Conservation (phyloP, 2,329 filamentous ascomycete genomes). For the Aureobasidium subglaciale region DNA sequence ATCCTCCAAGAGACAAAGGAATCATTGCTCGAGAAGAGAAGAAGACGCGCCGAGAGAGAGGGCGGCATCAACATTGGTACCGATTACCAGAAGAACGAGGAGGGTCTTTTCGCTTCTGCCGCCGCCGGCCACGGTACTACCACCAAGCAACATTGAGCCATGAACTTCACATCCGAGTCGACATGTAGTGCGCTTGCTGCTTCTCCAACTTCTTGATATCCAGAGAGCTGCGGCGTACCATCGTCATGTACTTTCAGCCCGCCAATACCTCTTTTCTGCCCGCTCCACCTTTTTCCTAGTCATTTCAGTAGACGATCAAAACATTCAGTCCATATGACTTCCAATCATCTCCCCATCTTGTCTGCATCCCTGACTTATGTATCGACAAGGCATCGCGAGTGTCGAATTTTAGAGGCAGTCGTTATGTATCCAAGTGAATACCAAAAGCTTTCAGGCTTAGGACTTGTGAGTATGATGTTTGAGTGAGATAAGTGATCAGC, state of each 20-base stretch:
- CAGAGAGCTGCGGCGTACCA: neutral
- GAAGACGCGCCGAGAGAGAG: slow-evolving; percentile 63
- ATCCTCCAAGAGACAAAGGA: slow-evolving; percentile 73
- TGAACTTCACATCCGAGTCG: neutral
- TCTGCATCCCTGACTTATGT: no score
- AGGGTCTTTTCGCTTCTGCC: slow-evolving; percentile 24
- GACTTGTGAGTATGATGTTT: no score
- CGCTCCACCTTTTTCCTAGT: neutral
- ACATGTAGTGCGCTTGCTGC: neutral
- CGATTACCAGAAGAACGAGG: slow-evolving; percentile 27
- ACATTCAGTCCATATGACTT: neutral
- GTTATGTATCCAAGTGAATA: no score
- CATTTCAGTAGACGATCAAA: slow-evolving; percentile 4
- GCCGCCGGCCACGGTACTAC: neutral
- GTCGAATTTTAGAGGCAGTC: no score
- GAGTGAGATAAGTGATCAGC: no score
- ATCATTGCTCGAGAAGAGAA: slow-evolving; percentile 79
- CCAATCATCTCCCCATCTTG: neutral
- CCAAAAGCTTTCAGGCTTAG: no score
- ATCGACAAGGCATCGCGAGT: no score
- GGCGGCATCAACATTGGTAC: slow-evolving; percentile 29
- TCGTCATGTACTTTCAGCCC: neutral
- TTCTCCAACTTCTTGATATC: slow-evolving; percentile 1
- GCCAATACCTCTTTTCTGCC: neutral
- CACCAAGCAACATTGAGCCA: slow-evolving; percentile 10